These are phyloP conservation scores for Misopates orontium DNA, from an alignment of 257 asterid genomes.

Conservation along the genomic window DNA sequence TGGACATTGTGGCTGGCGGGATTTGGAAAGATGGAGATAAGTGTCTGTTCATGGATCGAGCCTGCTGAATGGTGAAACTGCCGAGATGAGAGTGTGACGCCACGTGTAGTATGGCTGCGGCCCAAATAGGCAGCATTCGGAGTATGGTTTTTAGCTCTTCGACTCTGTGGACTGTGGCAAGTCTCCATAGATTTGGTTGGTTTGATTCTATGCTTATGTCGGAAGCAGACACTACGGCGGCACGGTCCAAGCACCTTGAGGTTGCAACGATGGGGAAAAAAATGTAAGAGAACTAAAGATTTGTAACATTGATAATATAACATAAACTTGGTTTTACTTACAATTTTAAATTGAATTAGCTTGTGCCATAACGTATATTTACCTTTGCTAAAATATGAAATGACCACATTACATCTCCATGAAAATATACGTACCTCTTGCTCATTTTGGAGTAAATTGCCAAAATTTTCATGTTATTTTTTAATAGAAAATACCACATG, in stretches of 20 bases:
- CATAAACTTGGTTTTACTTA: too few relatives aligned
- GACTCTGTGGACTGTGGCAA: slow-evolving; percentile 75
- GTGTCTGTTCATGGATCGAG: slow-evolving; percentile 69
- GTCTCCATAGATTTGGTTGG: slow-evolving; percentile 64
- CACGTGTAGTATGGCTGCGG: slow-evolving; percentile 59
- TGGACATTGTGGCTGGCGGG: slow-evolving; percentile 73
- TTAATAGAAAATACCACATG: too few relatives aligned
- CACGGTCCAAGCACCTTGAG: slow-evolving; percentile 69
- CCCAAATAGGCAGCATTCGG: slow-evolving; percentile 75
- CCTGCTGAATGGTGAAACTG: slow-evolving; percentile 72
- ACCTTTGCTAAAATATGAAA: too few relatives aligned
- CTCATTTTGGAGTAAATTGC: too few relatives aligned
- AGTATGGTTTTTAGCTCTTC: slow-evolving; percentile 76
- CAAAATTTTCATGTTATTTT: too few relatives aligned
- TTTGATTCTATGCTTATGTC: slow-evolving; percentile 36
- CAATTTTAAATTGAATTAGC: too few relatives aligned
- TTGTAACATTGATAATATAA: too few relatives aligned
- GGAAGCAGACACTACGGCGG: slow-evolving; percentile 48
- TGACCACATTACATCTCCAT: too few relatives aligned
- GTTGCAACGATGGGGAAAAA: neutral
- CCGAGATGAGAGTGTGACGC: slow-evolving; percentile 61
- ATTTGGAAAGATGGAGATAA: slow-evolving; percentile 54
- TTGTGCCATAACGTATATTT: too few relatives aligned
- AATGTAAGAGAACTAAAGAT: neutral
- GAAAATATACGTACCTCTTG: too few relatives aligned